phyloP scores from a whole-genome alignment of 108 stramenopile species.

The Thalassiosira profunda region DNA sequence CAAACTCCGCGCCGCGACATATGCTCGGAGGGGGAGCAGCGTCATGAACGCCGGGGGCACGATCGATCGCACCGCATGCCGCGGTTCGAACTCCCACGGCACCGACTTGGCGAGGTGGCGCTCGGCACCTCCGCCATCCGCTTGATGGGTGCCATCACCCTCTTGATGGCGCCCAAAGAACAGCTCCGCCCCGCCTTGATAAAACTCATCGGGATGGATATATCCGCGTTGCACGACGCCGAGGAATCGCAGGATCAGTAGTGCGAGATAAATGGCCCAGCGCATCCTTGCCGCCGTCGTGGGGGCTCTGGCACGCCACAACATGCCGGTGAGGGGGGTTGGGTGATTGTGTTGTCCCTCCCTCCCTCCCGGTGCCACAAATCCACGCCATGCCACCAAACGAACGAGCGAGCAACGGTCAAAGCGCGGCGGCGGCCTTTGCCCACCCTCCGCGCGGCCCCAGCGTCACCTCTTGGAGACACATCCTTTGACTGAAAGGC shows the following conservation, averaged over 20 bases:
- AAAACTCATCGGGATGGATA: constrained; percentile 90
- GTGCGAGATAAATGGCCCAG: constrained; percentile 33
- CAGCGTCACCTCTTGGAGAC: too few species aligned
- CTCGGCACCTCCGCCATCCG: neutral
- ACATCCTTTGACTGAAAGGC: too few species aligned
- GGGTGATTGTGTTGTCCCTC: too few species aligned
- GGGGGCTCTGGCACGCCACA: too few species aligned
- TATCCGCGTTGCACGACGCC: constrained; percentile 73
- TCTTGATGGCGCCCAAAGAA: constrained; percentile 59
- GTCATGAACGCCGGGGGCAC: constrained; percentile 76
- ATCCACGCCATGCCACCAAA: too few species aligned
- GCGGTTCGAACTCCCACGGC: constrained; percentile 83
- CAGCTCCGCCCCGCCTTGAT: constrained; percentile 85
- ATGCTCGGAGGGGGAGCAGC: constrained; percentile 59
- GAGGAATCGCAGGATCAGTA: constrained; percentile 41
- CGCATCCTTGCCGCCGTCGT: too few species aligned
- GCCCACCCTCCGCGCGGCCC: too few species aligned
- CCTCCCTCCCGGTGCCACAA: too few species aligned
- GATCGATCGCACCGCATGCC: constrained; percentile 79
- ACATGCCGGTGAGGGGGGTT: too few species aligned
- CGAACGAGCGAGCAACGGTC: too few species aligned
- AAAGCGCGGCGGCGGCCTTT: too few species aligned
- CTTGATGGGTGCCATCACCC: neutral
- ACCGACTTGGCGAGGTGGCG: too few species aligned
- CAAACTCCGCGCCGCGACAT: constrained; percentile 21